Percentiles rank a stretch among this genome's conserved stretches.
Conservation (phyloP, 2,329 filamentous ascomycete genomes). For the Pseudohalonectria lignicola region DNA sequence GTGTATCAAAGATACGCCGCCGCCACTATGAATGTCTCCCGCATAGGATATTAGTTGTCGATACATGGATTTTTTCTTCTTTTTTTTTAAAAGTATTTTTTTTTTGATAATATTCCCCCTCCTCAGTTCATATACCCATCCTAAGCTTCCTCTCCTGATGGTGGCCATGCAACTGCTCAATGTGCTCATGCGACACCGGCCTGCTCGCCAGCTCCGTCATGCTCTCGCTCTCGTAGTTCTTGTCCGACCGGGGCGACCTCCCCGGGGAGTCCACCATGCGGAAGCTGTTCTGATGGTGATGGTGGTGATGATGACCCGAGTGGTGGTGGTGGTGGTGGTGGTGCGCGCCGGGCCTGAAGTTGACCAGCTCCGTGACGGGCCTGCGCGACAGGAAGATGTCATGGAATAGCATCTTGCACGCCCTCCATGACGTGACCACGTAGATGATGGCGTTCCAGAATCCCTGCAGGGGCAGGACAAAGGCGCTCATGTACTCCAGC, state of each 20-base stretch:
- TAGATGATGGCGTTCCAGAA: constrained; percentile 82
- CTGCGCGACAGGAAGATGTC: constrained; percentile 18
- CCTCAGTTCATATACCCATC: not conserved
- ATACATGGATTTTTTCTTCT: too few relatives aligned
- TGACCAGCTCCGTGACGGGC: constrained; percentile 21
- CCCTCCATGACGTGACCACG: constrained; percentile 54
- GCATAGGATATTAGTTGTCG: too few relatives aligned
- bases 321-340: constrained; percentile 8
- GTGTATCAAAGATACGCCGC: too few relatives aligned
- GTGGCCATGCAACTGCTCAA: constrained; percentile 12
- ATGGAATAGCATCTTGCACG: constrained; percentile 38
- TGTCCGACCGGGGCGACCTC: constrained; percentile 17
- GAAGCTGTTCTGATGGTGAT: constrained; percentile 2
- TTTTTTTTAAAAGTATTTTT: too few relatives aligned
- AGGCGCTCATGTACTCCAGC: constrained; percentile 58
- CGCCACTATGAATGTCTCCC: too few relatives aligned
- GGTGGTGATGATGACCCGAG: not conserved
- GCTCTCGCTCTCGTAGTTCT: constrained; percentile 36
- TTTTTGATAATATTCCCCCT: too few relatives aligned
- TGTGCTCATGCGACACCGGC: constrained; percentile 20
- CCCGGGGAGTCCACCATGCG: constrained; percentile 5
- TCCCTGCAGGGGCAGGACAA: constrained; percentile 71
- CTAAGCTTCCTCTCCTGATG: not conserved
- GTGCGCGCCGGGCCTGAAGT: constrained; percentile 6
- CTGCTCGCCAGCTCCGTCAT: constrained; percentile 35